phyloP scores from a whole-genome alignment of 2,329 filamentous ascomycete genomes.

The Dendrostoma leiphaemia region DNA sequence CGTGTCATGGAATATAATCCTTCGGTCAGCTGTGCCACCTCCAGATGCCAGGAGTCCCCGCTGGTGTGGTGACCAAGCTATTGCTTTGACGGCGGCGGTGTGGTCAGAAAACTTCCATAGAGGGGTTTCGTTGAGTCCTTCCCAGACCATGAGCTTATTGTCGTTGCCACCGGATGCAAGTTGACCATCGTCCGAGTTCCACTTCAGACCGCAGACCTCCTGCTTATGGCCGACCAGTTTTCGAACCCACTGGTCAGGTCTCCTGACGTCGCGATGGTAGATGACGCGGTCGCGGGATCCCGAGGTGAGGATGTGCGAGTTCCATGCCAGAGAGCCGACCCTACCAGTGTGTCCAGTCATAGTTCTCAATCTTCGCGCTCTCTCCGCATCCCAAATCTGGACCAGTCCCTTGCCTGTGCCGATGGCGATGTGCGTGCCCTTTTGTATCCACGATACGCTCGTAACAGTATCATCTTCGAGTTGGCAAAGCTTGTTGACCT shows the following conservation, averaged over 20 bases:
- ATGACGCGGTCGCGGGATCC: conserved; percentile 92
- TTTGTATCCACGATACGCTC: conserved; percentile 97
- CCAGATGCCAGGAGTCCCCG: conserved; percentile 91
- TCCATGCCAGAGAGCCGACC: conserved; percentile 94
- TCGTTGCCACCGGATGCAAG: conserved; percentile 95
- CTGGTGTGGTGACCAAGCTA: conserved; percentile 96
- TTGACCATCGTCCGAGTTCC: conserved; percentile 96
- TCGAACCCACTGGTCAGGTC: conserved; percentile 83
- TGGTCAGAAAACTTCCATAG: conserved; percentile 94
- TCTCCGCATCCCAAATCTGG: conserved; percentile 96
- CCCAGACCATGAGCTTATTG: conserved; percentile 99
- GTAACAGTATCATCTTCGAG: conserved; percentile 92
- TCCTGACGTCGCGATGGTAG: conserved; percentile 91
- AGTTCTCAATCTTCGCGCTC: conserved; percentile 78
- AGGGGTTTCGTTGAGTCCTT: conserved; percentile 88
- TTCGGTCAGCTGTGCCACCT: conserved; percentile 90
- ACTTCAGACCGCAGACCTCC: conserved; percentile 93
- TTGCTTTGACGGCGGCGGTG: conserved; percentile 93
- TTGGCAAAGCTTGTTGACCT: conserved; percentile 91
- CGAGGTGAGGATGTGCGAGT: conserved; percentile 94
- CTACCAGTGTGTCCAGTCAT: conserved; percentile 96
- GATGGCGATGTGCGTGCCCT: conserved; percentile 92
- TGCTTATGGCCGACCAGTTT: conserved; percentile 94
- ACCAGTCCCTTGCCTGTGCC: conserved; percentile 93
- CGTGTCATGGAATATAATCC: conserved; percentile 98